phyloP scores from a whole-genome alignment of 805 yeast species.

The Dipodascopsis uninucleata region DNA sequence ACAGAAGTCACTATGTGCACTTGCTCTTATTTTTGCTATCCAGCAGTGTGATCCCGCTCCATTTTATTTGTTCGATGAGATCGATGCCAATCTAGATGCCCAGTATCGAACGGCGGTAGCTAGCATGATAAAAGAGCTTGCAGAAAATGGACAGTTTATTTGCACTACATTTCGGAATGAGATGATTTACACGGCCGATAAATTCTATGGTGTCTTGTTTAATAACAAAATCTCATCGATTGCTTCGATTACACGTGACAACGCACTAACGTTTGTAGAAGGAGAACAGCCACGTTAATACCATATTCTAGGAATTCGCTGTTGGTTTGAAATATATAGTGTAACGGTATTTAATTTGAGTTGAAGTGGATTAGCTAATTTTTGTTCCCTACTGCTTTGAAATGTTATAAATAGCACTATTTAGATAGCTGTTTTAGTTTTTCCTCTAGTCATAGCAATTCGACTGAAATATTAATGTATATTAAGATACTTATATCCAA shows the following conservation, averaged over 20 bases:
- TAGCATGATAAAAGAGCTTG: slow-evolving; percentile 58
- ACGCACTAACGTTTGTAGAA: slow-evolving; percentile 80
- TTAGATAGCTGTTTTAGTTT: too few relatives aligned
- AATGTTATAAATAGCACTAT: too few relatives aligned
- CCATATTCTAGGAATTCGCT: too few relatives aligned
- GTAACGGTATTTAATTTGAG: too few relatives aligned
- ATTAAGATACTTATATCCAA: too few relatives aligned
- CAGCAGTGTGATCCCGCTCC: slow-evolving; percentile 97
- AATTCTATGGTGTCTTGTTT: slow-evolving; percentile 82
- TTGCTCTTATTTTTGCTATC: slow-evolving; percentile 87
- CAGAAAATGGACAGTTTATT: slow-evolving; percentile 75
- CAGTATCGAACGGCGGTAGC: slow-evolving; percentile 90
- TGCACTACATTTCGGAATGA: slow-evolving; percentile 96
- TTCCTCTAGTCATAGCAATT: too few relatives aligned
- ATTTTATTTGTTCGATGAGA: slow-evolving; percentile 91
- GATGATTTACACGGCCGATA: slow-evolving; percentile 80
- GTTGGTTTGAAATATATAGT: too few relatives aligned
- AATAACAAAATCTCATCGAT: slow-evolving; percentile 77
- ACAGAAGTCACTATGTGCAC: slow-evolving; percentile 93
- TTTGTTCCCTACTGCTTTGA: too few relatives aligned
- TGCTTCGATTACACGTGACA: slow-evolving; percentile 61
- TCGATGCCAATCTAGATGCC: slow-evolving; percentile 92
- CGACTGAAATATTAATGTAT: too few relatives aligned
- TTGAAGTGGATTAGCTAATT: too few relatives aligned
- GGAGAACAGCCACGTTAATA: slow-evolving; percentile 23